phyloP scores from a whole-genome alignment of 202 grass and related monocot genomes.

The Schoenoplectus tabernaemontani region DNA sequence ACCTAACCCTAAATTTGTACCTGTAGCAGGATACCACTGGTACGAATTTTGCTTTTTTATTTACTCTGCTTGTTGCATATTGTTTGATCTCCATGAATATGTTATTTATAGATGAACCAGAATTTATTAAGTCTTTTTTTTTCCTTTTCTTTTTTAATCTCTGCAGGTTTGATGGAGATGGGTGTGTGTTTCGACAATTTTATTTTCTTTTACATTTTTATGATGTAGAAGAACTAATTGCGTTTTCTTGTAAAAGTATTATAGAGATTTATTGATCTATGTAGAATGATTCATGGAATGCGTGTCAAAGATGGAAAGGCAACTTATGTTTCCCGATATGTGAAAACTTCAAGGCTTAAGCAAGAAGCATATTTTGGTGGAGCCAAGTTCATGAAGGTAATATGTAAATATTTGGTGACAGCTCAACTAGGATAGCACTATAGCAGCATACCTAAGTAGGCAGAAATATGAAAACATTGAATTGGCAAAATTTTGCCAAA shows the following conservation, averaged over 20 bases:
- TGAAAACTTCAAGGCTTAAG: constrained; percentile 77
- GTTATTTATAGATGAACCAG: neutral
- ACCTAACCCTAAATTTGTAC: constrained; percentile 82
- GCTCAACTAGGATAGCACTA: neutral
- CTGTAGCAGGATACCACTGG: constrained; percentile 88
- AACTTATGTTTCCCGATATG: constrained; percentile 88
- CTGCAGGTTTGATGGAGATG: constrained; percentile 97
- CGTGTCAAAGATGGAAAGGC: constrained; percentile 91
- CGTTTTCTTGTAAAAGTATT: neutral
- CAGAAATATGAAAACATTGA: neutral
- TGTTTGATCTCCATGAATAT: neutral
- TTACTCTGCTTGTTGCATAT: neutral
- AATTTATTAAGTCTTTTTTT: constrained; percentile 11
- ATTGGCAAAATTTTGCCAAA: neutral
- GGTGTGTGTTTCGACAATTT: constrained; percentile 41
- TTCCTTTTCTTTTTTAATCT: neutral
- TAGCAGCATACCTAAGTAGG: neutral
- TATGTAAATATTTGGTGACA: neutral
- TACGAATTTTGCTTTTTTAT: constrained; percentile 25
- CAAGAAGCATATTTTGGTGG: constrained; percentile 89
- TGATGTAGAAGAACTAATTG: neutral
- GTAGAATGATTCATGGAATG: constrained; percentile 96
- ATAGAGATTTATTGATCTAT: neutral
- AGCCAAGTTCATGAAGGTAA: constrained; percentile 94
- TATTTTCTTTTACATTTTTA: neutral